Evolutionary conservation across 441 rosid genomes (phyloP).

Genomic region (Euphorbia schlechtendalii): DNA sequence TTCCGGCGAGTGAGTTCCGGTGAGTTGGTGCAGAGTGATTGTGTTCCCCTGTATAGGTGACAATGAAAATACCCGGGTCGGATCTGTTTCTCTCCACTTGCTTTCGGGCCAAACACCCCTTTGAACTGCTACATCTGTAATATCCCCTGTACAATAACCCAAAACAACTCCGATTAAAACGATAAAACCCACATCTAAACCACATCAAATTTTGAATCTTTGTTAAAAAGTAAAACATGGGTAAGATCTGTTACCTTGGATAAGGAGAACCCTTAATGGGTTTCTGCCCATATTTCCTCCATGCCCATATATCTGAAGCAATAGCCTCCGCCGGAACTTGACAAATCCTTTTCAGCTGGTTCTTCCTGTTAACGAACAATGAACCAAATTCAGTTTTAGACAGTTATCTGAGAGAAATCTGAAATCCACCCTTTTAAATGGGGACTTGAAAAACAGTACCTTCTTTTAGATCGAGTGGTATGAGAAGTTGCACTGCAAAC

Average conservation of each 20-base stretch:
- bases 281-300: slow-evolving; percentile 96
- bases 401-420: no score
- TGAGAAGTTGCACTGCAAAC: slow-evolving; percentile 36
- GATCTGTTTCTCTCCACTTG: slow-evolving; percentile 94
- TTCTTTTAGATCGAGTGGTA: slow-evolving; percentile 70
- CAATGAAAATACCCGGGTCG: slow-evolving; percentile 77
- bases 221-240: background rate
- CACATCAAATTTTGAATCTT: background rate
- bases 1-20: slow-evolving; percentile 86
- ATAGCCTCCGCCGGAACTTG: slow-evolving; percentile 81
- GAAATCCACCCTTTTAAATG: no score
- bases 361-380: slow-evolving; percentile 41
- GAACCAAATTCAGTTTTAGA: background rate
- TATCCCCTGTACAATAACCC: slow-evolving; percentile 47
- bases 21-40: slow-evolving; percentile 90
- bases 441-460: slow-evolving; percentile 30
- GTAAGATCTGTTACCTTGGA: slow-evolving; percentile 44
- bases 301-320: slow-evolving; percentile 84
- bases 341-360: slow-evolving; percentile 65
- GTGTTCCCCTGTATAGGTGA: slow-evolving; percentile 94
- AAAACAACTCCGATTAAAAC: background rate
- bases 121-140: slow-evolving; percentile 86
- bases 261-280: slow-evolving; percentile 96
- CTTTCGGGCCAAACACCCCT: slow-evolving; percentile 86
- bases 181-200: background rate